Evolutionary conservation across 345 rosid genomes (phyloP).

Genomic region (Eucalyptus guilfoylei): DNA sequence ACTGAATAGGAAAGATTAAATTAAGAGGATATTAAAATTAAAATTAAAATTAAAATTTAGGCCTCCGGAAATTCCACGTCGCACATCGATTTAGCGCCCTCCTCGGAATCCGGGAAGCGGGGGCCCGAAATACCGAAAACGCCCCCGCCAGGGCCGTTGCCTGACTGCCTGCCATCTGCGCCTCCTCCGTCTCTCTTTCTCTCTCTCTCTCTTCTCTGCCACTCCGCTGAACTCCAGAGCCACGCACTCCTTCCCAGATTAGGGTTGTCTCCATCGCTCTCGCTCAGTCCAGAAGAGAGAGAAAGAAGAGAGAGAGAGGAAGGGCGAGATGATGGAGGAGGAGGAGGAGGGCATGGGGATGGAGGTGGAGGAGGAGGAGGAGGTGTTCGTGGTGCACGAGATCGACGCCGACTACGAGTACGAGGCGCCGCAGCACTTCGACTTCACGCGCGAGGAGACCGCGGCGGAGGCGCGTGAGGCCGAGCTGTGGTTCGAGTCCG

Average conservation of each 20-base stretch:
- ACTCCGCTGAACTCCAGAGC: neutral
- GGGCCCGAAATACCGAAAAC: neutral
- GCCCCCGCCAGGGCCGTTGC: neutral
- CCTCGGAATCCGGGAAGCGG: neutral
- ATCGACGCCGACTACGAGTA: slow-evolving; percentile 85
- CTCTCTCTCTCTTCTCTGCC: neutral
- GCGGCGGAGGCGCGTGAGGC: slow-evolving; percentile 42
- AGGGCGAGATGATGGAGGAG: neutral
- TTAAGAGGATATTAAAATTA: no score
- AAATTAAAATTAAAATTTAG: neutral
- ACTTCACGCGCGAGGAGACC: slow-evolving; percentile 64
- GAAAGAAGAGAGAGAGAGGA: neutral
- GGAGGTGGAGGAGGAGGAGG: slow-evolving; percentile 9
- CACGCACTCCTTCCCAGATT: neutral
- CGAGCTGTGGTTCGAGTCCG: slow-evolving; percentile 76
- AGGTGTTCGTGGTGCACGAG: slow-evolving; percentile 66
- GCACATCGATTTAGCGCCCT: neutral
- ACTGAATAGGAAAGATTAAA: neutral
- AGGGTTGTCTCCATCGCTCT: neutral
- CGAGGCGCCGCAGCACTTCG: slow-evolving; percentile 72
- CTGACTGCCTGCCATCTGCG: no score
- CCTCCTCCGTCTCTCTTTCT: no score
- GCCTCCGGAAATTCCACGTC: neutral
- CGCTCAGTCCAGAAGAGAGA: neutral
- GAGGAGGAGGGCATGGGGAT: slow-evolving; percentile 6